These are phyloP conservation scores for Oryza australiensis DNA, from an alignment of 176 grass and related monocot species.

Conservation along the genomic window DNA sequence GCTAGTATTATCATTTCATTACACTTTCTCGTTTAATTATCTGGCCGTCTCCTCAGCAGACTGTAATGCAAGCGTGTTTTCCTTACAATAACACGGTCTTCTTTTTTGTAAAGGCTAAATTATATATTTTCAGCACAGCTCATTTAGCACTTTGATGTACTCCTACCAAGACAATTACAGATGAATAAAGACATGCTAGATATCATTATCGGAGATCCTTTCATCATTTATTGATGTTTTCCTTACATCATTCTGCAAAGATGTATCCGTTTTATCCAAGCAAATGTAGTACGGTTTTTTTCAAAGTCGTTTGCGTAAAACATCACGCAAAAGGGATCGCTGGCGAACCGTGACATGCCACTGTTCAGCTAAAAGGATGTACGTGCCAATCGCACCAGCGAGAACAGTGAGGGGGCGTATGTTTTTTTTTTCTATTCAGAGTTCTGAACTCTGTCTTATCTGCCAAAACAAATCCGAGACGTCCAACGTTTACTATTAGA, in stretches of 20 bases:
- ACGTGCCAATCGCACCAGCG: neutral
- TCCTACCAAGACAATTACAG: neutral
- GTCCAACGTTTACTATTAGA: neutral
- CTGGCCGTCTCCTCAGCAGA: neutral
- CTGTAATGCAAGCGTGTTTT: neutral
- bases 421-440: neutral
- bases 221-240: neutral
- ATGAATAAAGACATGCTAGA: neutral
- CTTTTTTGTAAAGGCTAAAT: no score
- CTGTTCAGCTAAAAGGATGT: neutral
- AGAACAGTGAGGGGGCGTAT: neutral
- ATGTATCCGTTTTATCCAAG: neutral
- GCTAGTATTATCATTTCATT: neutral
- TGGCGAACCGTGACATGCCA: neutral
- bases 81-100: neutral
- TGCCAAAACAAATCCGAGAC: neutral
- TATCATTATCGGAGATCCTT: neutral
- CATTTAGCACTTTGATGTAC: neutral
- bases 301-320: neutral
- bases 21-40: neutral
- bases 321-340: conserved; percentile 1
- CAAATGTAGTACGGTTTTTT: neutral
- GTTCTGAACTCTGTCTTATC: neutral
- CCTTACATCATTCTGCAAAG: conserved; percentile 3
- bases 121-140: neutral